Base-by-base conservation (phyloP, 108 stramenopile species). In the Seminavis robusta region DNA sequence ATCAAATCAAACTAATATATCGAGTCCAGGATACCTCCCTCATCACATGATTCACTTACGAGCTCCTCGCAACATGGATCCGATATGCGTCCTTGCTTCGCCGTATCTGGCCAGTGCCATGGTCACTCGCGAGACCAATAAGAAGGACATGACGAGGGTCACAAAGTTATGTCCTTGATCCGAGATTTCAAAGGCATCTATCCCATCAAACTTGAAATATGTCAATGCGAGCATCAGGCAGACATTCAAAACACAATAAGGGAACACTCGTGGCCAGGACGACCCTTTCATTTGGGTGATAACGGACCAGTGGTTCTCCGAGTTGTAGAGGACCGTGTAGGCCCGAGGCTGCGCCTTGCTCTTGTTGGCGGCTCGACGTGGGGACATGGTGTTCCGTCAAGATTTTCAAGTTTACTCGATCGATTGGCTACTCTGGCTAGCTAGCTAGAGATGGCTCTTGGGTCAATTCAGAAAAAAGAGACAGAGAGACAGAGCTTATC, bases 151-250 rank as follows among this genome's bases (percentile, higher is more conserved):
- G 19, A 77, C 11, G 23, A 73, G 34, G 1, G 25, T 42, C n/a
- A 63, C 33, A 33, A 71, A 59, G 9, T 36, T 36, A 36, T 79
- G 77, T 21, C 77, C 72, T 23, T 60, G 19, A 19, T 63, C 67
- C 15, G 61, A 24, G 34, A 58, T 17, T 53, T 37, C 1, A 29
- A 52, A 2, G 8, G 10, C 8, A 16, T 16, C 8, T 19, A 8
- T 17, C 8, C 44, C 44, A 52, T 52, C 17, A 17, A 16, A 19
- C 7, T 52, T 33, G 7, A 52, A 33, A 7, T 24, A 36, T 2
- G 16, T 36, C 33, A 52, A 33, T 19, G 34, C 11, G 5, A 52
- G 21, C 52, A 33, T 52, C 33, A 52, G 33, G 3, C 5, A 3
- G 4, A 33, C 31, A 52, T 52, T 52, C 20, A 52, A 52, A 3